Percentiles rank a stretch among this genome's conserved stretches.
phyloP scores from a whole-genome alignment of 2,329 filamentous ascomycete species.

The Cladobotryum mycophilum region DNA sequence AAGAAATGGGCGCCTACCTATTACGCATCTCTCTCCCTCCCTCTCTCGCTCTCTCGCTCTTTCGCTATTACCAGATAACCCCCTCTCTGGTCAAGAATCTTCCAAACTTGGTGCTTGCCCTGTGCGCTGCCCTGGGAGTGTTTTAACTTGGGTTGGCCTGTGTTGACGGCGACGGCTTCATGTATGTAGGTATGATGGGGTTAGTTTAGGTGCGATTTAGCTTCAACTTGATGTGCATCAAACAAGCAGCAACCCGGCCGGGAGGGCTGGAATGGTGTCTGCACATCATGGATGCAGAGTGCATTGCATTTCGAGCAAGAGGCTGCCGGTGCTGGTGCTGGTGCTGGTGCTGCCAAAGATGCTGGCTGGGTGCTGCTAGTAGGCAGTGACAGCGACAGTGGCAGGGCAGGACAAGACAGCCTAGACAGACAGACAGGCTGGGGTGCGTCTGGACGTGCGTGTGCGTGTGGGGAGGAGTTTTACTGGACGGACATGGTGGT shows the following conservation, averaged over 20 bases:
- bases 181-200: neutral
- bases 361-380: neutral
- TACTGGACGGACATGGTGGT: conserved; percentile 4
- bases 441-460: conserved; percentile 1
- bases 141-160: neutral
- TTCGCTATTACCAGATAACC: too few species aligned
- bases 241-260: conserved; percentile 1
- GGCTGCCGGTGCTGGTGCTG: neutral
- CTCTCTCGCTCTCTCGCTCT: too few species aligned
- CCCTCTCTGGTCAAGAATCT: too few species aligned
- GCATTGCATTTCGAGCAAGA: conserved; percentile 1
- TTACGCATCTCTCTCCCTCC: neutral
- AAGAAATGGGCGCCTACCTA: neutral
- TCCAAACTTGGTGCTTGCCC: neutral
- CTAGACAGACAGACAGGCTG: neutral
- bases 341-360: neutral
- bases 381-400: neutral
- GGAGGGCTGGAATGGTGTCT: neutral
- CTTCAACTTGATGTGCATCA: conserved; percentile 1
- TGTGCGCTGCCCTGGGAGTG: neutral
- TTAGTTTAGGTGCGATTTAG: conserved; percentile 2
- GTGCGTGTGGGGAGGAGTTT: neutral
- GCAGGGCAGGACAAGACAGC: neutral
- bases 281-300: conserved; percentile 10
- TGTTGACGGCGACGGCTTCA: neutral